These are phyloP conservation scores for Pelargonium myrrhifolium DNA, from an alignment of 441 rosid genomes.

Conservation along the genomic window DNA sequence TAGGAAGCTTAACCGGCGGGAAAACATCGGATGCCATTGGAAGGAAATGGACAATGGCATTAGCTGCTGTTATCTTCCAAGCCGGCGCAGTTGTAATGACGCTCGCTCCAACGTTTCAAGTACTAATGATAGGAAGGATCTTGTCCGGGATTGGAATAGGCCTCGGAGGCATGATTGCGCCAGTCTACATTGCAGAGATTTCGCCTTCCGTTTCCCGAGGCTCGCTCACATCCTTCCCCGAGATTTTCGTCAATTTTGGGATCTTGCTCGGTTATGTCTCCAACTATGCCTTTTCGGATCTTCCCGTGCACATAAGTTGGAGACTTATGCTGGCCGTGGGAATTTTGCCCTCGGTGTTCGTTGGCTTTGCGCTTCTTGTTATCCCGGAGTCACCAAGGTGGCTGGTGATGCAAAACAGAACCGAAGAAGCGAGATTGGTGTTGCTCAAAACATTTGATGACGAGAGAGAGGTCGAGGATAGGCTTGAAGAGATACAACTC, in stretches of 20 bases:
- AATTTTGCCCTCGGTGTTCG: conserved; percentile 61
- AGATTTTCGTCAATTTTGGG: conserved; percentile 70
- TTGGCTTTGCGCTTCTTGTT: conserved; percentile 60
- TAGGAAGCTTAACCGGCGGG: conserved; percentile 85
- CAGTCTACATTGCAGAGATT: conserved; percentile 80
- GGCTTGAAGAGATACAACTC: conserved; percentile 57
- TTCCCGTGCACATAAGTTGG: conserved; percentile 65
- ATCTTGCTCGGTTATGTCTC: conserved; percentile 87
- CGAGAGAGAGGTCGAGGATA: conserved; percentile 62
- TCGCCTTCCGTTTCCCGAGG: conserved; percentile 66
- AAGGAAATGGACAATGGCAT: conserved; percentile 85
- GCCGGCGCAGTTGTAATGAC: conserved; percentile 71
- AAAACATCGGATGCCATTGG: conserved; percentile 72
- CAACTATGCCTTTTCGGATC: conserved; percentile 67
- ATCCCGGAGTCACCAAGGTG: conserved; percentile 93
- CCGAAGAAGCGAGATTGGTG: conserved; percentile 66
- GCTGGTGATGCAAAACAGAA: conserved; percentile 65
- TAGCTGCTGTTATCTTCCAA: conserved; percentile 73
- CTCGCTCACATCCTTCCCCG: conserved; percentile 74
- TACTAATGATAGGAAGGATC: conserved; percentile 67
- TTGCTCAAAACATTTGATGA: conserved; percentile 57
- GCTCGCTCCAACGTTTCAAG: conserved; percentile 56
- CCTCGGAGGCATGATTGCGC: conserved; percentile 78
- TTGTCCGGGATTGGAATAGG: conserved; percentile 79
- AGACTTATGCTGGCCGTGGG: conserved; percentile 88